A percentile compares a stretch with the other conserved stretches of the same genome.
Conservation (phyloP, 768 basidiomycete genomes). For the Leccinum subgranulosum region DNA sequence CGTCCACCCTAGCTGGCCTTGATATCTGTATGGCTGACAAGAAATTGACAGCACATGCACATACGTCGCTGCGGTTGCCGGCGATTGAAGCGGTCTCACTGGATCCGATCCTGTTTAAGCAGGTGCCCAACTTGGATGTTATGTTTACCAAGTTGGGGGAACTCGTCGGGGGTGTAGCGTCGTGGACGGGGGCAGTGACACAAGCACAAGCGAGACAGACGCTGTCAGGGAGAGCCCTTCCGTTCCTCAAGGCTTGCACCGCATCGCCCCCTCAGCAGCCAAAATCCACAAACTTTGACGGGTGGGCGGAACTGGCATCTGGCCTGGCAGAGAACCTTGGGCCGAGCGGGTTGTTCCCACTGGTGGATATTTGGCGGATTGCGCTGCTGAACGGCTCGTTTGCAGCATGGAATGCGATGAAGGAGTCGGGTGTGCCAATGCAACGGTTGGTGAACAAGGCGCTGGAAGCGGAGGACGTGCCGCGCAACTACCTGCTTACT, state of each 20-base stretch:
- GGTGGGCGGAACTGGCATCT: slow-evolving; percentile 49
- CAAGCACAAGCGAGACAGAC: slow-evolving; percentile 44
- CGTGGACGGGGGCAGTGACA: slow-evolving; percentile 31
- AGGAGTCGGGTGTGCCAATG: slow-evolving; percentile 32
- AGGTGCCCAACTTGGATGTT: slow-evolving; percentile 65
- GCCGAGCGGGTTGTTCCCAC: slow-evolving; percentile 64
- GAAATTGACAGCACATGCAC: slow-evolving; percentile 63
- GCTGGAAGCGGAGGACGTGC: slow-evolving; percentile 26
- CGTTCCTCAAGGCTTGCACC: slow-evolving; percentile 62
- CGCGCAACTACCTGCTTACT: slow-evolving; percentile 62
- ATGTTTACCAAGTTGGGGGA: slow-evolving; percentile 58
- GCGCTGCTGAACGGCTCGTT: slow-evolving; percentile 64
- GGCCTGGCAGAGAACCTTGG: slow-evolving; percentile 46
- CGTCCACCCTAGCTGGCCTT: background rate
- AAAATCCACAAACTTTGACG: slow-evolving; percentile 37
- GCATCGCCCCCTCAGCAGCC: slow-evolving; percentile 22
- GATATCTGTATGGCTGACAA: background rate
- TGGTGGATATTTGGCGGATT: slow-evolving; percentile 81
- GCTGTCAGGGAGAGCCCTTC: slow-evolving; percentile 47
- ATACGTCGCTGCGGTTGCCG: slow-evolving; percentile 57
- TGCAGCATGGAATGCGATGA: slow-evolving; percentile 45
- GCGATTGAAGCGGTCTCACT: slow-evolving; percentile 60
- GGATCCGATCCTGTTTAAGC: slow-evolving; percentile 71
- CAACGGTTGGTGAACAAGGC: slow-evolving; percentile 46
- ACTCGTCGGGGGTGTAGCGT: slow-evolving; percentile 53